Evolutionary conservation across 1,284 basidiomycete species (phyloP).

Genomic region (Sporisorium reilianum): DNA sequence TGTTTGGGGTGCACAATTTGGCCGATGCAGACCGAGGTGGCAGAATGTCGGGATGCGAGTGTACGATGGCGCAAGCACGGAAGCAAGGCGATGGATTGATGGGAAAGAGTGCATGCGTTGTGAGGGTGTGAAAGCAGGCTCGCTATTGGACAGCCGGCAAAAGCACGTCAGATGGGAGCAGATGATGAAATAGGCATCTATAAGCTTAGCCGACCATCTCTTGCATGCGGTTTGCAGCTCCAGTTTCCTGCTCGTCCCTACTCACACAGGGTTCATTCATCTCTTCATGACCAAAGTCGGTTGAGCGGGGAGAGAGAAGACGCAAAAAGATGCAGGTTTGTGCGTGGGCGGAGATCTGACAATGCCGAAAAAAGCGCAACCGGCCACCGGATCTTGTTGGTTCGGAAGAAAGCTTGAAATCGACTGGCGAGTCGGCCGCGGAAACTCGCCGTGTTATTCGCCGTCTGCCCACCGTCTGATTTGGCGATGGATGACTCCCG

Average conservation of each 20-base stretch:
- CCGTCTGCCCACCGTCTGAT: background rate
- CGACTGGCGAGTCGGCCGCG: background rate
- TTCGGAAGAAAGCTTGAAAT: background rate
- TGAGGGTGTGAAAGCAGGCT: conserved; percentile 2
- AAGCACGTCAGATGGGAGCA: conserved; percentile 34
- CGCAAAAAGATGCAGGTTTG: background rate
- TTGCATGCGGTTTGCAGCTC: background rate
- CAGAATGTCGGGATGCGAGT: background rate
- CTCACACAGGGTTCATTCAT: conserved; percentile 12
- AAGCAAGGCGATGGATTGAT: background rate
- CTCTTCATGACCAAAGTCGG: no score
- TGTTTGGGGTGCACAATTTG: background rate
- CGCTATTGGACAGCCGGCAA: conserved; percentile 17
- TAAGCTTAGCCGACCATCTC: background rate
- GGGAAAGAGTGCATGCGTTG: background rate
- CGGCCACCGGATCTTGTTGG: background rate
- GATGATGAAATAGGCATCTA: conserved; percentile 31
- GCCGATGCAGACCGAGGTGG: background rate
- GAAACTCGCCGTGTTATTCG: background rate
- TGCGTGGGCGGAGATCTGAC: background rate
- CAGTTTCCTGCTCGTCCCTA: no score
- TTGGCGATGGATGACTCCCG: conserved; percentile 2
- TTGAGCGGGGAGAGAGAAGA: background rate
- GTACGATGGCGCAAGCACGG: conserved; percentile 3
- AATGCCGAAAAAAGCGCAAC: background rate